Base-by-base conservation (phyloP, 345 rosid genomes). In the Adansonia digitata region DNA sequence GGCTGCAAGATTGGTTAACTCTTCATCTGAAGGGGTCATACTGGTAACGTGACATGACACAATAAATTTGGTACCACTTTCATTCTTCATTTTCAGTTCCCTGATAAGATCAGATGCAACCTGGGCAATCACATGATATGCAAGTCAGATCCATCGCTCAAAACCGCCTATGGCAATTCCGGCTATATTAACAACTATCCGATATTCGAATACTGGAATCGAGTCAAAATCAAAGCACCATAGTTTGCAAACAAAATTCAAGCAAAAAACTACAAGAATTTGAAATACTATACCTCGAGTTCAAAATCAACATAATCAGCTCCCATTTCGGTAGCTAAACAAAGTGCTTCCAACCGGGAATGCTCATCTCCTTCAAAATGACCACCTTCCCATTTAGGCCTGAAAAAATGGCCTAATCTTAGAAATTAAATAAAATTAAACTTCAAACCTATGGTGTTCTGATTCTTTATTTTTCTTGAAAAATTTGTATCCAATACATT, bases 261-360 rank as follows among this genome's bases (percentile, higher is more conserved):
- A 1, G 26, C 20, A 17, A 26, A 48, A 17, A 45, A 74, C 6
- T 20, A 7, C 42, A 63, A 4, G 20, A 52, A 73, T 13, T 61
- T 7, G 46, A 10, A 42, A 42, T 42, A 10, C 12, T 34, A 56
- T 82, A 87, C 91, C 94, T 85, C 76, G 75, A 86, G 75, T 75
- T 89, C 94, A 22, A 83, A 27, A 55, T 89, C 90, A 56, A 86
- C 22, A 74, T 86, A 87, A 81, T 88, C 88, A 69, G 94, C 91
- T 29, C 90, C 90, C 17, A 87, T 14, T 48, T 82, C 76, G 78
- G 73, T 68, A 57, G 91, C 91, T 35, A 86, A 71, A 60, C 8
- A 53, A 66, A 87, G 88, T 35, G 80, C 74, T 66, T 83, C 83
- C 71, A 83, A 12, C 59, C 89, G 73, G 34, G 52, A 77, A 9